phyloP scores from a whole-genome alignment of 176 grass and related monocot species.

The Oryza glaberrima region DNA sequence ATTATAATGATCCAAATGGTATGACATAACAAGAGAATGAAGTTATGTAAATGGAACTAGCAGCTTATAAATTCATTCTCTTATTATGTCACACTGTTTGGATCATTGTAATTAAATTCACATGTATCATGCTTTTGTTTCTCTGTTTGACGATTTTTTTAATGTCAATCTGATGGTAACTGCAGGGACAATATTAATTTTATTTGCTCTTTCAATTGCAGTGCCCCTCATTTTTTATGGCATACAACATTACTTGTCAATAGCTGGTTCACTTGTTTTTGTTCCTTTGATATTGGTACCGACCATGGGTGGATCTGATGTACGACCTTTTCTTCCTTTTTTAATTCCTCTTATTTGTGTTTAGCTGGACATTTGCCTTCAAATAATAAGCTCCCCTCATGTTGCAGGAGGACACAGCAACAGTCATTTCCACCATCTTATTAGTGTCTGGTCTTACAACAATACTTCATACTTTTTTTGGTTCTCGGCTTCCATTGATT shows the following conservation, averaged over 20 bases:
- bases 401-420: constrained; percentile 91
- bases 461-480: constrained; percentile 89
- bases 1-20: too few relatives aligned
- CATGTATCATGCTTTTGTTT: constrained; percentile 1
- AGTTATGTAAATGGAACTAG: too few relatives aligned
- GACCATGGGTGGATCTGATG: constrained; percentile 93
- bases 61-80: neutral
- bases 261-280: constrained; percentile 97
- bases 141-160: constrained; percentile 32
- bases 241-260: constrained; percentile 94
- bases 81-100: neutral
- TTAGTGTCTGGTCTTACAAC: constrained; percentile 91
- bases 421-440: constrained; percentile 92
- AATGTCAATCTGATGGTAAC: constrained; percentile 19
- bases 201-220: constrained; percentile 57
- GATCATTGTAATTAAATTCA: constrained; percentile 15
- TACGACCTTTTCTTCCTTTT: constrained; percentile 55
- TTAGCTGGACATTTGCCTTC: constrained; percentile 26
- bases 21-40: too few relatives aligned
- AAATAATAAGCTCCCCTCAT: constrained; percentile 44
- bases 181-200: constrained; percentile 30
- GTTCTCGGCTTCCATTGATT: constrained; percentile 89
- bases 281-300: constrained; percentile 97
- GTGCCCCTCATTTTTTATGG: constrained; percentile 83
- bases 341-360: constrained; percentile 41